A percentile compares a stretch with the other conserved stretches of the same genome.
These are phyloP conservation scores for Nemania sp. DNA, from an alignment of 2,329 filamentous ascomycete species.

Conservation along the genomic window DNA sequence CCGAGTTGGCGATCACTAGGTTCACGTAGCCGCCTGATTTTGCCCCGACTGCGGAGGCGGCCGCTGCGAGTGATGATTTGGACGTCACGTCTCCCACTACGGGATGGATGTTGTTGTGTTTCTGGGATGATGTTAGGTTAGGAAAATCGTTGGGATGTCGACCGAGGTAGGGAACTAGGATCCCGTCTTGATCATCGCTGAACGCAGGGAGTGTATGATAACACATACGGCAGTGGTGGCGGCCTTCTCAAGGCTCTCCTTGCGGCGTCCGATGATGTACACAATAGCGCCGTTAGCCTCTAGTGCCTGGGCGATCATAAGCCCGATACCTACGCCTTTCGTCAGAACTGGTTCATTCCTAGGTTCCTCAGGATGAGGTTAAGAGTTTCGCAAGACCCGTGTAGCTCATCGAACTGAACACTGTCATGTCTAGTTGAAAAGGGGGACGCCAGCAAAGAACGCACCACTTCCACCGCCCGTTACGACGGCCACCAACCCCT, in stretches of 20 bases:
- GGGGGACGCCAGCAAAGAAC: not conserved
- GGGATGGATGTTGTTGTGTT: constrained; percentile 36
- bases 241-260: constrained; percentile 48
- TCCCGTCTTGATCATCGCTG: too few species aligned
- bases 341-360: not conserved
- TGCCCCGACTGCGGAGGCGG: constrained; percentile 60
- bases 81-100: constrained; percentile 42
- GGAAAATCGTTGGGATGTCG: too few species aligned
- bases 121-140: constrained; percentile 24
- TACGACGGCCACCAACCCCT: constrained; percentile 58
- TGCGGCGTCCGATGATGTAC: constrained; percentile 56
- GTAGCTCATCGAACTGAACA: too few species aligned
- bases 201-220: not conserved
- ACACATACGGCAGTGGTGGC: constrained; percentile 38
- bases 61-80: constrained; percentile 54
- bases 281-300: constrained; percentile 56
- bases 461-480: constrained; percentile 58
- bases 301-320: constrained; percentile 55
- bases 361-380: not conserved
- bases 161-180: not conserved
- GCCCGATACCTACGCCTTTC: constrained; percentile 51
- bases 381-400: not conserved
- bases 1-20: constrained; percentile 62
- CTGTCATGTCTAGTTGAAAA: not conserved
- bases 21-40: constrained; percentile 58